Base-by-base conservation (phyloP, 345 rosid genomes). In the Kandelia obovata region DNA sequence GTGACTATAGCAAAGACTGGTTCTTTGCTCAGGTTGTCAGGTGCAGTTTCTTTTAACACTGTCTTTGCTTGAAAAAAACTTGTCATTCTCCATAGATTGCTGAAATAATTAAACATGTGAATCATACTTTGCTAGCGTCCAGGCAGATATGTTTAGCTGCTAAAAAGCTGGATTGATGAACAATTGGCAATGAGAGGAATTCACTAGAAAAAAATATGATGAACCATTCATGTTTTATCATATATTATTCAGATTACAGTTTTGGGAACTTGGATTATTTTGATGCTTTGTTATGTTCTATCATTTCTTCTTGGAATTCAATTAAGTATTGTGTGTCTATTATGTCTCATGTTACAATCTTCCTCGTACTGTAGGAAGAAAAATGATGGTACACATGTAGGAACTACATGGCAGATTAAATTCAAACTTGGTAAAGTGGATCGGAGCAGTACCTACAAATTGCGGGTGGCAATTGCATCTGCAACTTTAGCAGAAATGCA, bases 311-410 rank as follows among this genome's bases (percentile, higher is more conserved):
- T 25, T 6, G 26, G 46, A 28, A 43, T 4, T 25, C 15, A 47
- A n/a, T 7, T 56, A 49, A 31, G 5, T n/a, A n/a, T 51, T 3
- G 0, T 16, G 58, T n/a, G 19, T 58, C 31, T 28, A 58, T 21
- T 49, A 16, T 35, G 1, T 61, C 15, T 23, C 19, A 16, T 46
- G 10, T 16, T n/a, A 35, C 64, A 56, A 64, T 25, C 39, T 26
- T 58, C 25, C n/a, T 34, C 39, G 1, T 26, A 23, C 66, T 27
- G 25, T 78, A 87, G 89, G 85, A 72, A 64, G 68, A 77, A 61
- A 68, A 84, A 73, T 28, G 71, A 75, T 37, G 71, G 53, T 37
- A 66, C 82, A 21, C 71, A 75, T 72, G 81, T 72, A 39, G 90
- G 88, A 75, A 66, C 75, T 2, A 70, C 75, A 6, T 76, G 79